Conservation (phyloP, 495 filamentous ascomycete species). For the Podospora fimiseda region DNA sequence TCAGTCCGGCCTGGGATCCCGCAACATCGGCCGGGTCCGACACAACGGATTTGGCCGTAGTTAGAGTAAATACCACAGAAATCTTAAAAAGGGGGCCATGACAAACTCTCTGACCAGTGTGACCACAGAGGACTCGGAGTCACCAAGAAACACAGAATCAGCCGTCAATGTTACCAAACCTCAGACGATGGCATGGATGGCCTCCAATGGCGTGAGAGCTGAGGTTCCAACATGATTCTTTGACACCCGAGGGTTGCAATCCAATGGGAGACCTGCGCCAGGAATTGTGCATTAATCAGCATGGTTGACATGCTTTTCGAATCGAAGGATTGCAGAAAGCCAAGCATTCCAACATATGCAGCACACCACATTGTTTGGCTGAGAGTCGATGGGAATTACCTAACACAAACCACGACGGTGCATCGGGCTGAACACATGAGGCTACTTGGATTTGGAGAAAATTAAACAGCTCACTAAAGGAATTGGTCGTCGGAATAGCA, state of each 20-base stretch:
- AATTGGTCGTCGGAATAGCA: background rate
- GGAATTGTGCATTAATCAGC: background rate
- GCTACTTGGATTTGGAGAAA: too few relatives aligned
- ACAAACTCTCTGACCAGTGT: too few relatives aligned
- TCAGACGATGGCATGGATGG: background rate
- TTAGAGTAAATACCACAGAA: too few relatives aligned
- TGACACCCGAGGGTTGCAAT: too few relatives aligned
- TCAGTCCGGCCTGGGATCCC: conserved; percentile 1
- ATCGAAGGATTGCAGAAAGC: background rate
- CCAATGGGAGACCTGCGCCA: background rate
- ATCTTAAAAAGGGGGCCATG: too few relatives aligned
- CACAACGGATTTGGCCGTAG: background rate
- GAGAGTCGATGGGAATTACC: background rate
- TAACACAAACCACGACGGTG: conserved; percentile 5
- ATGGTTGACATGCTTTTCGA: background rate
- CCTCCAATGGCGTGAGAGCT: background rate
- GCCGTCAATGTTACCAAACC: background rate
- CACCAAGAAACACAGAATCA: background rate
- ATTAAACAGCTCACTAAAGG: too few relatives aligned
- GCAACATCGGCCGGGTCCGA: conserved; percentile 5
- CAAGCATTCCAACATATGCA: background rate
- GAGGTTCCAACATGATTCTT: too few relatives aligned
- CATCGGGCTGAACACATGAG: too few relatives aligned
- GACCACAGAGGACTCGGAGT: too few relatives aligned
- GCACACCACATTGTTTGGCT: background rate